These are phyloP conservation scores for Phytophthora constricta DNA, from an alignment of 352 stramenopile genomes.

Conservation along the genomic window DNA sequence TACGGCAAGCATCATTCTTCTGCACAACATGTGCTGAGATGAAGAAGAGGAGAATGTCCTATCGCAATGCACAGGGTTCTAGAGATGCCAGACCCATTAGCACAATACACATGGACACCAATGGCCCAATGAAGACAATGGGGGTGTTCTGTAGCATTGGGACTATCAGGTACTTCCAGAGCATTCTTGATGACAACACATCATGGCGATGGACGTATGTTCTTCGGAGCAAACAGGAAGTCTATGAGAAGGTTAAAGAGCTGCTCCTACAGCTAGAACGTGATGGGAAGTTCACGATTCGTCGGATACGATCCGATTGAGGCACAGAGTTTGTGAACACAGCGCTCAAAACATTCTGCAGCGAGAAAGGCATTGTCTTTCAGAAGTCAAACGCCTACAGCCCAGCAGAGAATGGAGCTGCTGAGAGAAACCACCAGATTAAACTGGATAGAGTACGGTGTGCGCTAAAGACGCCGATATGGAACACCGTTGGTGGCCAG, in stretches of 20 bases:
- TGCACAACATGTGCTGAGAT: slow-evolving; percentile 20
- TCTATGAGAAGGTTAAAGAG: neutral
- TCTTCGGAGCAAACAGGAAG: neutral
- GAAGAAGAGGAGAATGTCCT: slow-evolving; percentile 21
- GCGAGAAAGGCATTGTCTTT: slow-evolving; percentile 1
- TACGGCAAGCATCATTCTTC: slow-evolving; percentile 7
- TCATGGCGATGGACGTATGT: slow-evolving; percentile 1
- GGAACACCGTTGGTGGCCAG: neutral
- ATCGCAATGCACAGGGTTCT: slow-evolving; percentile 12
- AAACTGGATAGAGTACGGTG: slow-evolving; percentile 1
- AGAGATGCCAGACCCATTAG: slow-evolving; percentile 17
- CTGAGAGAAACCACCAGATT: neutral
- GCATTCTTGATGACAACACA: slow-evolving; percentile 3
- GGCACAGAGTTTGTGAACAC: slow-evolving; percentile 1
- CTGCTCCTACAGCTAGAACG: neutral
- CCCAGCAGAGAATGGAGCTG: neutral
- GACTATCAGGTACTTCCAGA: slow-evolving; percentile 2
- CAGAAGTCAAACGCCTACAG: neutral
- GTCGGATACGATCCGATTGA: neutral
- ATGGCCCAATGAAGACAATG: slow-evolving; percentile 20
- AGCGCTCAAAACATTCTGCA: neutral
- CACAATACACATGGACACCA: too few relatives aligned
- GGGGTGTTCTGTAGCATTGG: neutral
- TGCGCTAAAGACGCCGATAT: neutral
- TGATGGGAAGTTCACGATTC: slow-evolving; percentile 2